Conservation (phyloP, 345 rosid species). For the Cochlearia excelsa region DNA sequence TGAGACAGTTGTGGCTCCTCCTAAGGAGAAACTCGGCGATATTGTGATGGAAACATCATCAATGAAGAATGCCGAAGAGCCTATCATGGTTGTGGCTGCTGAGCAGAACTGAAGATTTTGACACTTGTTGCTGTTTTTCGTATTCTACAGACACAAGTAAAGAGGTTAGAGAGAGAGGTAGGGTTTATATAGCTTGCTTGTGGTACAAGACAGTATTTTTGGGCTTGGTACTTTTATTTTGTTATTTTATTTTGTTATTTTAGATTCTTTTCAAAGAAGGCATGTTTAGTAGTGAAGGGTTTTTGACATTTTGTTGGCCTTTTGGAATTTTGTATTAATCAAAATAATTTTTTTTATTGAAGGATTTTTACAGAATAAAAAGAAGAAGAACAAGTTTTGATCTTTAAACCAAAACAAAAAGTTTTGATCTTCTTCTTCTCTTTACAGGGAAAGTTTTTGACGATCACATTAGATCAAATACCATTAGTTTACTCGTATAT, state of each 20-base stretch:
- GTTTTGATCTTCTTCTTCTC: constrained; percentile 24
- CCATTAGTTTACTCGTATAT: constrained; percentile 25
- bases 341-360: constrained; percentile 23
- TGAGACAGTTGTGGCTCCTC: constrained; percentile 18
- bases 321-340: background rate
- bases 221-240: background rate
- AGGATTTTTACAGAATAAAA: background rate
- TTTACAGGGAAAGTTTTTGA: constrained; percentile 32
- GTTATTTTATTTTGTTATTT: constrained; percentile 1
- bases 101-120: constrained; percentile 30
- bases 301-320: background rate
- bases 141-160: constrained; percentile 5
- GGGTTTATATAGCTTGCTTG: constrained; percentile 16
- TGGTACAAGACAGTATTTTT: constrained; percentile 19
- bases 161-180: background rate
- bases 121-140: background rate
- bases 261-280: constrained; percentile 19
- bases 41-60: constrained; percentile 40
- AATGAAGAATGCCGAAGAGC: constrained; percentile 23
- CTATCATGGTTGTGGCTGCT: constrained; percentile 12
- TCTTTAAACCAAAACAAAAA: background rate
- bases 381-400: constrained; percentile 6
- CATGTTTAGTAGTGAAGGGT: background rate
- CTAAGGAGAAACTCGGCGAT: constrained; percentile 25
- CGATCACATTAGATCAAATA: constrained; percentile 33